These are phyloP conservation scores for Phytopythium aichiense DNA, from an alignment of 352 stramenopile genomes.

Conservation along the genomic window DNA sequence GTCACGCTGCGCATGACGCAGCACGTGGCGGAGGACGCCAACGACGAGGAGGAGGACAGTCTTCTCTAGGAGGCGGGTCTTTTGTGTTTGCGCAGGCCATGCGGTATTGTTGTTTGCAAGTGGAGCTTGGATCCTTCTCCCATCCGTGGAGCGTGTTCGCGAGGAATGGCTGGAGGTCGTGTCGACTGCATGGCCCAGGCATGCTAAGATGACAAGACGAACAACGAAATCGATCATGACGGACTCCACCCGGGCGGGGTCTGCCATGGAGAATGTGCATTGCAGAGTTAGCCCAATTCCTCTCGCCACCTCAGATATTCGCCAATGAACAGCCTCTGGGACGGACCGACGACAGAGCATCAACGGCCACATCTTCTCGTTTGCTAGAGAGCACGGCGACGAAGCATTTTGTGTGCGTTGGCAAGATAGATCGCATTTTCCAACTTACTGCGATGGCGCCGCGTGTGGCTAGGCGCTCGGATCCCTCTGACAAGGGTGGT, in stretches of 20 bases:
- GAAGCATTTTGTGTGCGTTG: no score
- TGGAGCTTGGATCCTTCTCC: background rate
- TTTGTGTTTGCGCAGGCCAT: background rate
- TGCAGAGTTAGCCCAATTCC: background rate
- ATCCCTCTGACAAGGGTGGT: no score
- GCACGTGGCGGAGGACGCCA: conserved; percentile 33
- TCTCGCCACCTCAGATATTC: no score
- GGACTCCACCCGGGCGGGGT: background rate
- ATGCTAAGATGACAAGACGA: background rate
- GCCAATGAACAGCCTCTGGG: no score
- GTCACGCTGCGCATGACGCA: conserved; percentile 74
- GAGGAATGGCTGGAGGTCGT: background rate
- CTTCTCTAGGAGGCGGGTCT: conserved; percentile 35
- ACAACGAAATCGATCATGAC: background rate
- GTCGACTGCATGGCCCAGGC: background rate
- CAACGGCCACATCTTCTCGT: no score
- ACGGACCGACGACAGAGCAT: no score
- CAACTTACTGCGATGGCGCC: no score
- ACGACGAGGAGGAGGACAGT: conserved; percentile 52
- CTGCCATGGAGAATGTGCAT: background rate
- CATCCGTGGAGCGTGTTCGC: background rate
- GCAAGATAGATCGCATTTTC: no score
- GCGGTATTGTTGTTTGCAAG: conserved; percentile 6
- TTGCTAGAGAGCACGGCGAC: no score
- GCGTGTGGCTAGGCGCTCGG: no score